Evolutionary conservation across 306 rosid genomes (phyloP).

Genomic region (Vicia sativa): DNA sequence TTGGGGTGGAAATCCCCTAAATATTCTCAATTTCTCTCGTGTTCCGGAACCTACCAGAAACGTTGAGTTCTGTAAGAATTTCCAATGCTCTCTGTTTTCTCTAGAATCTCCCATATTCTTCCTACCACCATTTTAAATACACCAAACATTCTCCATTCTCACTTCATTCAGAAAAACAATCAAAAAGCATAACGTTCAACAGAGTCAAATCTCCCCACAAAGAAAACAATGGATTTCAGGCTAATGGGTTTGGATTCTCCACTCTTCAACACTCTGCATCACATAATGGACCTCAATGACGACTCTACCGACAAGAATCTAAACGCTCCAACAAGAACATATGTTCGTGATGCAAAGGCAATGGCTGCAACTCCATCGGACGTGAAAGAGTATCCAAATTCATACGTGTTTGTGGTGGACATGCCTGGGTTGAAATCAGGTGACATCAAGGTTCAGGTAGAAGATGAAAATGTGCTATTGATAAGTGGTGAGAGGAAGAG

Average conservation of each 20-base stretch:
- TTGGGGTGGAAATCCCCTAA: no score
- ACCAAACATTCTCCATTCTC: background rate
- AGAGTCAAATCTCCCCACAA: no score
- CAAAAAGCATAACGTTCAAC: background rate
- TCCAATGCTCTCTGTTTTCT: background rate
- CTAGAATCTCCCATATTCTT: conserved; percentile 48
- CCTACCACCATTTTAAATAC: conserved; percentile 24
- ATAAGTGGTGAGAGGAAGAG: conserved; percentile 89
- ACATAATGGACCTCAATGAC: conserved; percentile 52
- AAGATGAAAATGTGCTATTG: conserved; percentile 78
- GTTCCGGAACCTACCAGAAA: conserved; percentile 36
- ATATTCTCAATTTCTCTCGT: background rate
- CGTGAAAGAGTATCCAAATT: conserved; percentile 66
- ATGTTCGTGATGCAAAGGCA: conserved; percentile 82
- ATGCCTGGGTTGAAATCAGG: conserved; percentile 92
- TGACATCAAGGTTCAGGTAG: conserved; percentile 88
- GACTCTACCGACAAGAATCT: conserved; percentile 51
- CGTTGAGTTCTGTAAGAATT: background rate
- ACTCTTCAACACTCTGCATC: conserved; percentile 62
- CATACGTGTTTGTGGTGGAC: conserved; percentile 76
- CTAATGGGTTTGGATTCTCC: conserved; percentile 70
- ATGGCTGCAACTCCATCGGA: conserved; percentile 92
- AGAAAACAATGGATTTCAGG: conserved; percentile 65
- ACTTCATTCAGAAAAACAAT: background rate
- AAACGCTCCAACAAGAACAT: conserved; percentile 63